phyloP scores from a whole-genome alignment of 106 monocot genomes.

The Hemerocallis citrina region DNA sequence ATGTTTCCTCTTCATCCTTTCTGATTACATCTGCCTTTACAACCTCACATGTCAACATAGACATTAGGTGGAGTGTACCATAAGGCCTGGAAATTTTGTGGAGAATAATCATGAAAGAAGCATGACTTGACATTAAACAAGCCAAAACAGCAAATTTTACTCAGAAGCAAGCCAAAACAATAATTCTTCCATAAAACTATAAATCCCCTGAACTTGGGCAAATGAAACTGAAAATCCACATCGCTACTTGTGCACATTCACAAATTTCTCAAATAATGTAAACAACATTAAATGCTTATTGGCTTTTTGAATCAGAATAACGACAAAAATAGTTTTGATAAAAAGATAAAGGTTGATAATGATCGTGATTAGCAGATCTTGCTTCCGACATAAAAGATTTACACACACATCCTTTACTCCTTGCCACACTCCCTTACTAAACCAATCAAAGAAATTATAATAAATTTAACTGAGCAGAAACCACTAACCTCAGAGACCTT shows the following conservation, averaged over 20 bases:
- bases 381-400: neutral
- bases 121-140: neutral
- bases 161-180: too few species aligned
- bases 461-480: neutral
- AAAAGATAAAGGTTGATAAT: too few species aligned
- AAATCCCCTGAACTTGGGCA: too few species aligned
- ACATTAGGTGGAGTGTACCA: conserved; percentile 70
- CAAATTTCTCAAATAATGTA: too few species aligned
- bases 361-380: too few species aligned
- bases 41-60: conserved; percentile 71
- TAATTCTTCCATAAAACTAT: too few species aligned
- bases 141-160: neutral
- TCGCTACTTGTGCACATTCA: too few species aligned
- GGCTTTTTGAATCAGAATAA: too few species aligned
- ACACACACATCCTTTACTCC: neutral
- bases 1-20: conserved; percentile 61
- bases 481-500: conserved; percentile 64
- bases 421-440: neutral
- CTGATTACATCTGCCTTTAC: conserved; percentile 44
- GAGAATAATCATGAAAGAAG: neutral
- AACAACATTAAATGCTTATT: too few species aligned
- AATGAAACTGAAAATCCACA: too few species aligned
- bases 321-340: too few species aligned
- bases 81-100: conserved; percentile 41
- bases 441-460: neutral